Base-by-base conservation (phyloP, 2,329 filamentous ascomycete genomes). In the Diaporthe nobilis region DNA sequence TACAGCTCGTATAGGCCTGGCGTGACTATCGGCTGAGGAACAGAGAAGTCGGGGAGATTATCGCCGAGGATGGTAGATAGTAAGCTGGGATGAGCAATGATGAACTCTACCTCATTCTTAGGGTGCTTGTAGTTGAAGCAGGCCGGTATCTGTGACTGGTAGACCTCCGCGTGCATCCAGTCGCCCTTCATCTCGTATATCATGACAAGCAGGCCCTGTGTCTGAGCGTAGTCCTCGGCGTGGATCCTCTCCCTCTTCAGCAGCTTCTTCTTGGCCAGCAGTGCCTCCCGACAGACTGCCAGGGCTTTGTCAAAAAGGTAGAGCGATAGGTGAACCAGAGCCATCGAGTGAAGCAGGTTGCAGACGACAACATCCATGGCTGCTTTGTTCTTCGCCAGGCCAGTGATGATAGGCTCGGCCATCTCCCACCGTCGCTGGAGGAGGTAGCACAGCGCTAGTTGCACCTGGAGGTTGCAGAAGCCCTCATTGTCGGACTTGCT, bases 171-270 rank as follows among this genome's bases (percentile, higher is more conserved):
- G 17, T 76, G 77, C 39, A 80, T 76, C 49, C 76, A 78, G 39
- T 81, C 79, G 31, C 79, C 80, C 12, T 76, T 77, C 42, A 79
- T 77, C 8, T 81, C 75, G 31, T 78, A 79, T 9, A 81, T 80
- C 8, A 74, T 80, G 13, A 77, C 80, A 17, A 80, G 73, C 12
- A 82, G 74, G 0, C 78, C 80, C 20, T 80, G 58, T 6, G 79
- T 80, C 15, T 79, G 73, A 22, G 76, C 75, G 34, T 78, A 78
- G 49, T 81, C 78, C 15, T 70, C 37, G 55, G 53, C 74, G 31
- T 75, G 42, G 1, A 75, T 65, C 12, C 49, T 63, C 9, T 75
- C 73, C 1, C 31, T 57, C 65, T 79, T 80, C 37, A 76, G 72
- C 13, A 81, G 74, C 31, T 74, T 76, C 75, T 75, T 80, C 61